Evolutionary conservation across 2,329 filamentous ascomycete species (phyloP).

Genomic region (Monosporascus sp.): DNA sequence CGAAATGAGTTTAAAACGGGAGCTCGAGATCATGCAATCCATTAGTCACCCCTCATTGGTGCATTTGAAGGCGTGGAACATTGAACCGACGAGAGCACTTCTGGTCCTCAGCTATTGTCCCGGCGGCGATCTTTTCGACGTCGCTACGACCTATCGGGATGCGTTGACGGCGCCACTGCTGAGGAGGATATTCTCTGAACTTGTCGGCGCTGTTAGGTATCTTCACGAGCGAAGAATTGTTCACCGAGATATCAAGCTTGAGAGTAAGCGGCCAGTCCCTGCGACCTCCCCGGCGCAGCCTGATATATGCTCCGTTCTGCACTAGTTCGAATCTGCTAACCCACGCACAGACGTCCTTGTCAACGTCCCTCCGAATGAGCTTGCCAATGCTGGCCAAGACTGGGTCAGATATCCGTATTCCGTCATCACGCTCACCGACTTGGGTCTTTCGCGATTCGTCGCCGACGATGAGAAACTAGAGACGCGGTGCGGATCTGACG

Average conservation of each 20-base stretch:
- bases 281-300: background rate
- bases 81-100: conserved; percentile 75
- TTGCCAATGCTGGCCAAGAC: conserved; percentile 58
- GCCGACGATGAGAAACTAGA: conserved; percentile 83
- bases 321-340: conserved; percentile 1
- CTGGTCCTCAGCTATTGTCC: conserved; percentile 88
- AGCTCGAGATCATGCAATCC: conserved; percentile 87
- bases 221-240: conserved; percentile 83
- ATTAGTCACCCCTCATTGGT: conserved; percentile 88
- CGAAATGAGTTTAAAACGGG: conserved; percentile 88
- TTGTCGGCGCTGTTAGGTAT: conserved; percentile 81
- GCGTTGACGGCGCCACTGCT: conserved; percentile 66
- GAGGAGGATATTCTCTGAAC: conserved; percentile 81
- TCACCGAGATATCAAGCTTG: conserved; percentile 95
- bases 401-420: conserved; percentile 76
- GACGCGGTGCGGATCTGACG: conserved; percentile 91
- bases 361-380: conserved; percentile 67
- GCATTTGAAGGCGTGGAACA: conserved; percentile 86
- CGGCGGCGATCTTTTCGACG: conserved; percentile 90
- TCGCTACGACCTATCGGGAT: conserved; percentile 69
- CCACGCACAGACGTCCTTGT: conserved; percentile 72
- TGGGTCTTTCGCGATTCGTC: conserved; percentile 83
- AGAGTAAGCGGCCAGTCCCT: conserved; percentile 52
- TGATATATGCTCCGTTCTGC: background rate
- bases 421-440: conserved; percentile 82